These are phyloP conservation scores for Sorghum bicolor DNA, from an alignment of 176 grass and related monocot genomes.

Conservation along the genomic window DNA sequence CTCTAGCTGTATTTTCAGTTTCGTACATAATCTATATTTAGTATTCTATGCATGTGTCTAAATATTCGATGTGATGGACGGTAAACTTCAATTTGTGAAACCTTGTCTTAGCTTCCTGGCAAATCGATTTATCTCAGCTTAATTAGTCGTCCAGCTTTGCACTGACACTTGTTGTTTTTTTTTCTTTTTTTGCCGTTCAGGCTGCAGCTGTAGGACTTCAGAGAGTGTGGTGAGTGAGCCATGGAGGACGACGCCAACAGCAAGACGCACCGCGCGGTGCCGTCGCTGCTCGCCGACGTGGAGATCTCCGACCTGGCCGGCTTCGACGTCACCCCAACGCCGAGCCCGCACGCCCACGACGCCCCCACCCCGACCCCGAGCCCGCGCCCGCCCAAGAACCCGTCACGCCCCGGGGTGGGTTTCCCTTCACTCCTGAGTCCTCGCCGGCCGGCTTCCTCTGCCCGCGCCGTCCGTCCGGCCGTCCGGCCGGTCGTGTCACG, in stretches of 20 bases:
- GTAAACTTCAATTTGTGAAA: too few species aligned
- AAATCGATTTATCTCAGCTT: not conserved
- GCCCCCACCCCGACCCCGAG: not conserved
- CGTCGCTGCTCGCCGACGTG: slow-evolving; percentile 35
- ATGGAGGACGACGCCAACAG: slow-evolving; percentile 15
- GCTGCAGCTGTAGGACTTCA: not conserved
- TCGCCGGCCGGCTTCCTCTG: not conserved
- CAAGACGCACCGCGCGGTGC: slow-evolving; percentile 16
- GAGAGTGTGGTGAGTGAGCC: not conserved
- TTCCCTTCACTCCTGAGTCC: not conserved
- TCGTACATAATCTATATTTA: too few species aligned
- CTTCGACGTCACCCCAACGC: slow-evolving; percentile 24
- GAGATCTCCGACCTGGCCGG: slow-evolving; percentile 36
- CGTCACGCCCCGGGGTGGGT: not conserved
- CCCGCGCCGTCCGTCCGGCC: not conserved
- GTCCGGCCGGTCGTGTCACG: not conserved
- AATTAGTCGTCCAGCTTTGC: not conserved
- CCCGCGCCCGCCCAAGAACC: not conserved
- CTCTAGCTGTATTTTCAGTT: too few species aligned
- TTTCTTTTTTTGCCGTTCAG: too few species aligned
- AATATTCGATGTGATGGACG: too few species aligned
- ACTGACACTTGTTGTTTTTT: not conserved
- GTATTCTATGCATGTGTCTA: too few species aligned
- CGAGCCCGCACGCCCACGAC: not conserved
- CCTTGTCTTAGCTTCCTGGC: not conserved